Conservation (phyloP, 78 protist species). For the Dictyostelium intermedium region DNA sequence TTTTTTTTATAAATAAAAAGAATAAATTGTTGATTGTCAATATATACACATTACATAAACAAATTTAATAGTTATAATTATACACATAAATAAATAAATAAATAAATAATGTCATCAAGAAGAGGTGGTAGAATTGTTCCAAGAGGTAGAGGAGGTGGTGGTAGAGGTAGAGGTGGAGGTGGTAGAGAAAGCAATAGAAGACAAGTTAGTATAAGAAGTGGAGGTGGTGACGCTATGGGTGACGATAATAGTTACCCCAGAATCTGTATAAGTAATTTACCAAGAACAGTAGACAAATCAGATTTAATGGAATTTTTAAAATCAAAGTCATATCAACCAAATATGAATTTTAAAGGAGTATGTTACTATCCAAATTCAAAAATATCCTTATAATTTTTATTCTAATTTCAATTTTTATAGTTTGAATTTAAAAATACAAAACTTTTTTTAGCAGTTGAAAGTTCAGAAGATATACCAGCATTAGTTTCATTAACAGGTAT, state of each 20-base stretch:
- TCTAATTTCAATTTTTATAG: conserved; percentile 13
- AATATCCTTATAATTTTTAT: too few relatives aligned
- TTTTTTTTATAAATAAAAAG: too few relatives aligned
- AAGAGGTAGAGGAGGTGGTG: conserved; percentile 7
- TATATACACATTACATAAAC: not conserved
- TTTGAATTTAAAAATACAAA: conserved; percentile 15
- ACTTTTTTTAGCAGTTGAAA: conserved; percentile 4
- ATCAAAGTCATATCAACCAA: conserved; percentile 30
- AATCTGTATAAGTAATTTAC: conserved; percentile 5
- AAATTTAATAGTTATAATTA: too few relatives aligned
- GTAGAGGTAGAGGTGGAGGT: conserved; percentile 30
- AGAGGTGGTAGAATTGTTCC: conserved; percentile 7
- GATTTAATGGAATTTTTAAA: conserved; percentile 32
- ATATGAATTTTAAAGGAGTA: conserved; percentile 20
- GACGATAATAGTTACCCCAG: not conserved
- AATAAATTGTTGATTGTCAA: not conserved
- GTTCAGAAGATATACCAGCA: conserved; percentile 13
- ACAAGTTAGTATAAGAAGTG: not conserved
- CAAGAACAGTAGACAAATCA: conserved; percentile 10
- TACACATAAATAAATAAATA: not conserved
- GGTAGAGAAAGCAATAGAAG: not conserved
- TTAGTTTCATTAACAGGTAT: not conserved
- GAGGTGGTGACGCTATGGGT: not conserved
- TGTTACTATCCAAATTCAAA: not conserved
- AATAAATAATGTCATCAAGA: not conserved